phyloP scores from a whole-genome alignment of 441 rosid species.

The Croton setiger region DNA sequence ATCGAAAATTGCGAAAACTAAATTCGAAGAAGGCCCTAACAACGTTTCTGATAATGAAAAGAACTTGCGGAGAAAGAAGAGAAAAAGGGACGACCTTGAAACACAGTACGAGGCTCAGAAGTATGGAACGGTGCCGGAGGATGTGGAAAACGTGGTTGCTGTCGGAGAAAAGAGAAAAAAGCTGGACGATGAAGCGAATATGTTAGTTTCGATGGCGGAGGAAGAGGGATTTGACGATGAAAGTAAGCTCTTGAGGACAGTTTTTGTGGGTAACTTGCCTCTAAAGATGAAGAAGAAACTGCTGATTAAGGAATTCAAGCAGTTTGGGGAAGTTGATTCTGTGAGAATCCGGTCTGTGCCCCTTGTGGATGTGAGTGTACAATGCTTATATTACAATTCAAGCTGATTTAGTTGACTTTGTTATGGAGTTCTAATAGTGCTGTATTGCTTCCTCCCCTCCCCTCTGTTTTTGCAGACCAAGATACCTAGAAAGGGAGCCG shows the following conservation, averaged over 20 bases:
- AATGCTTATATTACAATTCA: neutral
- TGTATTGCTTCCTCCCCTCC: neutral
- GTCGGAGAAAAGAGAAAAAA: slow-evolving; percentile 91
- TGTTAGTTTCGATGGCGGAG: slow-evolving; percentile 38
- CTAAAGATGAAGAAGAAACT: slow-evolving; percentile 78
- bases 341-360: slow-evolving; percentile 93
- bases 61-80: slow-evolving; percentile 27
- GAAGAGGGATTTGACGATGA: slow-evolving; percentile 88
- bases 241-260: slow-evolving; percentile 78
- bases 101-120: slow-evolving; percentile 60
- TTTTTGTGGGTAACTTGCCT: slow-evolving; percentile 91
- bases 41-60: slow-evolving; percentile 14
- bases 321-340: slow-evolving; percentile 84
- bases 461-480: slow-evolving; percentile 61
- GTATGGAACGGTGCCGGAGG: slow-evolving; percentile 42
- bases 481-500: slow-evolving; percentile 78
- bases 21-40: slow-evolving; percentile 10
- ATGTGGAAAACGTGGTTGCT: slow-evolving; percentile 20
- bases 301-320: slow-evolving; percentile 65
- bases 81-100: slow-evolving; percentile 94
- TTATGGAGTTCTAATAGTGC: slow-evolving; percentile 5
- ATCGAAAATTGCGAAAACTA: slow-evolving; percentile 29
- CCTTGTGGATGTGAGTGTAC: slow-evolving; percentile 60
- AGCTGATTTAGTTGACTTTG: neutral
- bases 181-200: slow-evolving; percentile 45